Evolutionary conservation across 306 rosid species (phyloP).

Genomic region (Pueraria montana): DNA sequence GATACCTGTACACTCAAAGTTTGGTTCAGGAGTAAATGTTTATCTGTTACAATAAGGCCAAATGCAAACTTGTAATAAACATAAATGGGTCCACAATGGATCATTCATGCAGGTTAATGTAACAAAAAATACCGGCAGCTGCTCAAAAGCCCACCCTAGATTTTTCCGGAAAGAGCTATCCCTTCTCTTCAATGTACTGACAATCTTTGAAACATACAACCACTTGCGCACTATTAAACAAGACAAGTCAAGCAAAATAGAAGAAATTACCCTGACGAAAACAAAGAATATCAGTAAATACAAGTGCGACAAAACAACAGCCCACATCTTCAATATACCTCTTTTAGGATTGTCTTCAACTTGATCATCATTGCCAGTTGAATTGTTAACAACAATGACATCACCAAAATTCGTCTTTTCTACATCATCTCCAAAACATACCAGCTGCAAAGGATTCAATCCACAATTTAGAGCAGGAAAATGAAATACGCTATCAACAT

Average conservation of each 20-base stretch:
- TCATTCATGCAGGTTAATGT: slow-evolving; percentile 7
- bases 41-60: neutral
- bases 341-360: slow-evolving; percentile 45
- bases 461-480: slow-evolving; percentile 44
- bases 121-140: slow-evolving; percentile 61
- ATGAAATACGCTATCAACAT: neutral
- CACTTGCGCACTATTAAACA: slow-evolving; percentile 61
- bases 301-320: slow-evolving; percentile 29
- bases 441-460: slow-evolving; percentile 60
- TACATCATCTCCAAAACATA: slow-evolving; percentile 58
- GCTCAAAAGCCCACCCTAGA: slow-evolving; percentile 68
- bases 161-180: slow-evolving; percentile 67
- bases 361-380: slow-evolving; percentile 48
- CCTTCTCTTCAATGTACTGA: slow-evolving; percentile 68
- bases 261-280: slow-evolving; percentile 4
- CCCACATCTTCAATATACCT: slow-evolving; percentile 56
- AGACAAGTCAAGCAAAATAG: slow-evolving; percentile 42
- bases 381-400: slow-evolving; percentile 52
- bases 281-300: slow-evolving; percentile 34
- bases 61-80: slow-evolving; percentile 16
- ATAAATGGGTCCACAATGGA: slow-evolving; percentile 7
- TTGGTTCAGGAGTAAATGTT: slow-evolving; percentile 17
- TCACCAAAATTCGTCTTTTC: slow-evolving; percentile 59
- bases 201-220: slow-evolving; percentile 59
- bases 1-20: neutral